A percentile compares a stretch with the other conserved stretches of the same genome.
These are phyloP conservation scores for Fusarium goolgardi DNA, from an alignment of 2,329 filamentous ascomycete species.

Conservation along the genomic window DNA sequence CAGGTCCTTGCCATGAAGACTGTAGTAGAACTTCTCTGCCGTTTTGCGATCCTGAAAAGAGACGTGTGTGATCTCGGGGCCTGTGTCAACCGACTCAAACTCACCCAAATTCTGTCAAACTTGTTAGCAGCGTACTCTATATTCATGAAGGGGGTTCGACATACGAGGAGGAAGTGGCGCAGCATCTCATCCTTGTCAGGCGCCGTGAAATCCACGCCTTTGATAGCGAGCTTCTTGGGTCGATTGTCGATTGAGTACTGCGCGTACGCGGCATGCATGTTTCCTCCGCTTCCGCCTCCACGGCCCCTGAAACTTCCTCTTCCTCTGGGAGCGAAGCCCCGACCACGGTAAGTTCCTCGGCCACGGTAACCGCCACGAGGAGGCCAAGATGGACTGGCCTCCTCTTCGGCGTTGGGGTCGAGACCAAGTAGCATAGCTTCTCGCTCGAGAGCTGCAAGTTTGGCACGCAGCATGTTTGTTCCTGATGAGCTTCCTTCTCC, in stretches of 20 bases:
- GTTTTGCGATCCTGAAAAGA: conserved; percentile 75
- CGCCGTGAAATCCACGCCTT: conserved; percentile 71
- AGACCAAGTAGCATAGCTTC: conserved; percentile 78
- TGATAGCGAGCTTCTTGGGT: conserved; percentile 73
- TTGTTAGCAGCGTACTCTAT: conserved; percentile 3
- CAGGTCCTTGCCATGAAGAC: conserved; percentile 67
- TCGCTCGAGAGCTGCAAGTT: conserved; percentile 77
- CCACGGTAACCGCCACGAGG: conserved; percentile 51
- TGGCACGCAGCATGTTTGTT: conserved; percentile 75
- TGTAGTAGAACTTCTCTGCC: conserved; percentile 75
- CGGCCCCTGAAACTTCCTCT: conserved; percentile 57
- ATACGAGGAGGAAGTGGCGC: conserved; percentile 76
- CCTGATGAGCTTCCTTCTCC: conserved; percentile 55
- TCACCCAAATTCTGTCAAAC: conserved; percentile 67
- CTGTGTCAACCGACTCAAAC: conserved; percentile 67
- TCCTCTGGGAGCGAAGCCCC: conserved; percentile 50
- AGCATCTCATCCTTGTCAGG: conserved; percentile 74
- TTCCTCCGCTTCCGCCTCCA: conserved; percentile 53
- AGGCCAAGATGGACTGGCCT: conserved; percentile 48
- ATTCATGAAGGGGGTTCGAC: conserved; percentile 43
- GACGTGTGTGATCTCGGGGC: conserved; percentile 62
- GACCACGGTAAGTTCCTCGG: conserved; percentile 43
- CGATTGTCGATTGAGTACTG: conserved; percentile 80
- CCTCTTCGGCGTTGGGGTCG: conserved; percentile 65
- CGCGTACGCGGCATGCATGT: conserved; percentile 67